phyloP scores from a whole-genome alignment of 2,329 filamentous ascomycete genomes.

The Diaporthe nobilis region DNA sequence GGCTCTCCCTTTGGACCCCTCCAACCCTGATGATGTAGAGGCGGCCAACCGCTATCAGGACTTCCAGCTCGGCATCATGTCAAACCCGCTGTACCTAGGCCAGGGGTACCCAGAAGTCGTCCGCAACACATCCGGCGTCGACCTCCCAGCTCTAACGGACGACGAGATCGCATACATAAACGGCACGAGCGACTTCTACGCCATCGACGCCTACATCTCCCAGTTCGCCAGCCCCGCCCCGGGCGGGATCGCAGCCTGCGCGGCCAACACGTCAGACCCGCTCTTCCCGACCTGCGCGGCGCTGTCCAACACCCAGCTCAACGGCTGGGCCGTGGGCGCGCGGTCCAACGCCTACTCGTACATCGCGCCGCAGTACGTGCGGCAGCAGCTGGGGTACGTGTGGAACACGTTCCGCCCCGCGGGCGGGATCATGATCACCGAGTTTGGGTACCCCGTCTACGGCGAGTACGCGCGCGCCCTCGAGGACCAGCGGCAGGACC shows the following conservation, averaged over 20 bases:
- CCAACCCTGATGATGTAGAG: conserved; percentile 2
- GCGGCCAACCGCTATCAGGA: conserved; percentile 15
- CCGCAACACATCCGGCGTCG: neutral
- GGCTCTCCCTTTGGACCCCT: neutral
- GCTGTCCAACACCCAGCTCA: neutral
- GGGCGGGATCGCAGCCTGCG: conserved; percentile 21
- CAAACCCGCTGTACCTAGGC: neutral
- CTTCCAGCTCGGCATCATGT: conserved; percentile 27
- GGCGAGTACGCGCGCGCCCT: conserved; percentile 3
- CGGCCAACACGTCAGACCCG: conserved; percentile 7
- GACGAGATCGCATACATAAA: conserved; percentile 2
- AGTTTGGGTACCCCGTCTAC: conserved; percentile 23
- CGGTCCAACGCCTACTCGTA: conserved; percentile 13
- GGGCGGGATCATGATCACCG: neutral
- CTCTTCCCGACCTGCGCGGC: conserved; percentile 19
- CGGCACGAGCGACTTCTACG: conserved; percentile 26
- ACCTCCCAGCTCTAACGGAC: neutral
- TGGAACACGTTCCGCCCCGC: conserved; percentile 1
- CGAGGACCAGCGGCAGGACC: conserved; percentile 8
- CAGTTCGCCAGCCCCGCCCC: neutral
- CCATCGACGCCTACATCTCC: conserved; percentile 23
- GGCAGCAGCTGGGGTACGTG: conserved; percentile 10
- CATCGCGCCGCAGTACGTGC: conserved; percentile 25
- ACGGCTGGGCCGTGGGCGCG: conserved; percentile 13
- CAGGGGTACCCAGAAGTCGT: conserved; percentile 10